A percentile compares a stretch with the other conserved stretches of the same genome.
These are phyloP conservation scores for Williopsis jadinii DNA, from an alignment of 1,139 yeast genomes.

Conservation along the genomic window DNA sequence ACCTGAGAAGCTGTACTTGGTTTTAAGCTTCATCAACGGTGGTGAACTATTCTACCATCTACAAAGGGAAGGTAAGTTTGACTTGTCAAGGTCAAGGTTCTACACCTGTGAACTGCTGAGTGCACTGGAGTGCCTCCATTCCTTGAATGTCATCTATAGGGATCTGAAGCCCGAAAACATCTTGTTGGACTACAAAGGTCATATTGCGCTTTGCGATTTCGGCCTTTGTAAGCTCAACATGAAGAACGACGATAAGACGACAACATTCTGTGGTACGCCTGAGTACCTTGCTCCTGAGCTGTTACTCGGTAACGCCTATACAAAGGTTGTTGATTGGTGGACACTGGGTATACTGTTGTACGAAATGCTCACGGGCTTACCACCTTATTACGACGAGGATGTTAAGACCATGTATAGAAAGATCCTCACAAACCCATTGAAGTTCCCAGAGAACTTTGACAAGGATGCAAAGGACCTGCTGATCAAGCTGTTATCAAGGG, in stretches of 20 bases:
- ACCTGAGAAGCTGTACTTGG: conserved; percentile 88
- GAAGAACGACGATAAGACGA: conserved; percentile 82
- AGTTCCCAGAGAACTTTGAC: conserved; percentile 86
- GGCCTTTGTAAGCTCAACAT: conserved; percentile 93
- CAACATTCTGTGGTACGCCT: conserved; percentile 95
- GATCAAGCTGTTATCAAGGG: conserved; percentile 71
- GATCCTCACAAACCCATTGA: conserved; percentile 79
- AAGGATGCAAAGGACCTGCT: conserved; percentile 82
- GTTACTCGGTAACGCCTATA: conserved; percentile 84
- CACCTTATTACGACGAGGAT: conserved; percentile 94
- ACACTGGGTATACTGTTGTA: conserved; percentile 87
- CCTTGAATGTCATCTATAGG: conserved; percentile 84
- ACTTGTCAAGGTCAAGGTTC: conserved; percentile 82
- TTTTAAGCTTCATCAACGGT: conserved; percentile 89
- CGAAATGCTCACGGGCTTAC: conserved; percentile 95
- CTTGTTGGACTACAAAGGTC: conserved; percentile 90
- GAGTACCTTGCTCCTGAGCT: conserved; percentile 96
- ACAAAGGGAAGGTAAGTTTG: conserved; percentile 86
- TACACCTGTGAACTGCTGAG: conserved; percentile 90
- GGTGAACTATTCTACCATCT: conserved; percentile 95
- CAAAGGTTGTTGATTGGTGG: conserved; percentile 97
- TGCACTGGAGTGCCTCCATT: conserved; percentile 88
- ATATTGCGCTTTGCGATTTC: conserved; percentile 94
- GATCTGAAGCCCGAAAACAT: conserved; percentile 96
- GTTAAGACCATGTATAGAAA: conserved; percentile 92